Percentiles rank a stretch among this genome's conserved stretches.
Conservation (phyloP, 2,329 filamentous ascomycete species). For the Ophiostoma sp. region DNA sequence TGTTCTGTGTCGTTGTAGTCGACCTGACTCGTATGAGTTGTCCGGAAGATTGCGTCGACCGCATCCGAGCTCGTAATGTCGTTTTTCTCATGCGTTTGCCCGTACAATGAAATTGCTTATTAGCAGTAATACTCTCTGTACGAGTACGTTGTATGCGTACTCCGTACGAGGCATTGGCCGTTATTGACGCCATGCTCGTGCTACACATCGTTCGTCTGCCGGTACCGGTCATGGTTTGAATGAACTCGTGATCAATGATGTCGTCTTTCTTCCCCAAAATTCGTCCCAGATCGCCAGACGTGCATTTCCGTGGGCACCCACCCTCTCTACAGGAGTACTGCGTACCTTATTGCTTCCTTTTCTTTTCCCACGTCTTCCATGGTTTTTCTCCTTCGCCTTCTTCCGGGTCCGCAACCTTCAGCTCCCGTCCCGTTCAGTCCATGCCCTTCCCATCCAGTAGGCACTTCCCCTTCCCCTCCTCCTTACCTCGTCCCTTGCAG, state of each 20-base stretch:
- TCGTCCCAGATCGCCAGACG: neutral
- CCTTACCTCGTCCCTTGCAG: conserved; percentile 22
- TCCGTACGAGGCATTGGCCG: neutral
- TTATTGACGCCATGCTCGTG: conserved; percentile 5
- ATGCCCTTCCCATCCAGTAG: neutral
- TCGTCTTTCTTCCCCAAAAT: neutral
- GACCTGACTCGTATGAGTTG: neutral
- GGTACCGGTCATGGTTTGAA: neutral
- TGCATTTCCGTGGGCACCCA: neutral
- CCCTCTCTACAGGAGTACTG: no score
- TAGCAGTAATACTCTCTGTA: neutral
- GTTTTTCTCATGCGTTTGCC: neutral
- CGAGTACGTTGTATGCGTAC: neutral
- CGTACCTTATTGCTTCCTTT: neutral
- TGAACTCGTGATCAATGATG: neutral
- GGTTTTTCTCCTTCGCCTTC: neutral
- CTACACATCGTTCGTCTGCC: neutral
- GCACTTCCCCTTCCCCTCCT: neutral
- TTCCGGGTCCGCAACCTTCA: neutral
- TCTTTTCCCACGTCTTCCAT: neutral
- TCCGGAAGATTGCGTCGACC: neutral
- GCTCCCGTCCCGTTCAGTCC: neutral
- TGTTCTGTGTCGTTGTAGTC: neutral
- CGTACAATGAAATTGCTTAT: neutral
- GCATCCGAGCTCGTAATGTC: neutral